Conservation (phyloP, 139 green algal genomes). For the Closterium sp. region DNA sequence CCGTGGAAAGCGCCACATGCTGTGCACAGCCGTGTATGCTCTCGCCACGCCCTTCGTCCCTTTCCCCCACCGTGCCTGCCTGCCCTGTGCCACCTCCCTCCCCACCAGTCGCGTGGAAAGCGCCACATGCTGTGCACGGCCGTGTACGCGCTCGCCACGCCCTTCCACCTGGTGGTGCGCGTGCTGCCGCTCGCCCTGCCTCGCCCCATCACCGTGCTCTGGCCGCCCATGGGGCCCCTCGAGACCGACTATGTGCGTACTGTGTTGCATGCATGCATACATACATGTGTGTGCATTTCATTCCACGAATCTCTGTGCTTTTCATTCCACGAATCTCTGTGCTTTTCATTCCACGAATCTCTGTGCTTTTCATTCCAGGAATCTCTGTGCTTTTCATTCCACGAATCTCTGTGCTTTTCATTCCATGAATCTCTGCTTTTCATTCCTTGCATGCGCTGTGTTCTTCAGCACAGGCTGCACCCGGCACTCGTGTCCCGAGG, state of each 20-base stretch:
- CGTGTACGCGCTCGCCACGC: background rate
- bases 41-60: background rate
- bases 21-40: background rate
- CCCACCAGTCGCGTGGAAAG: background rate
- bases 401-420: too few relatives aligned
- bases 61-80: background rate
- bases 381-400: background rate
- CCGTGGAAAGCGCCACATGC: background rate
- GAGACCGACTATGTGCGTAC: background rate
- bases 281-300: background rate
- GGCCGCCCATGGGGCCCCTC: background rate
- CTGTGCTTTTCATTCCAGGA: background rate
- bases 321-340: too few relatives aligned
- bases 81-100: background rate
- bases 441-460: too few relatives aligned
- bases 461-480: too few relatives aligned
- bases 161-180: background rate
- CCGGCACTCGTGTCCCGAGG: too few relatives aligned
- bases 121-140: background rate
- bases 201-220: background rate
- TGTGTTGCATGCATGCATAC: background rate
- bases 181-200: background rate
- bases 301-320: too few relatives aligned
- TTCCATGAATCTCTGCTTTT: too few relatives aligned
- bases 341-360: too few relatives aligned